phyloP scores from a whole-genome alignment of 805 yeast species.

The Metschnikowia corniflorae region DNA sequence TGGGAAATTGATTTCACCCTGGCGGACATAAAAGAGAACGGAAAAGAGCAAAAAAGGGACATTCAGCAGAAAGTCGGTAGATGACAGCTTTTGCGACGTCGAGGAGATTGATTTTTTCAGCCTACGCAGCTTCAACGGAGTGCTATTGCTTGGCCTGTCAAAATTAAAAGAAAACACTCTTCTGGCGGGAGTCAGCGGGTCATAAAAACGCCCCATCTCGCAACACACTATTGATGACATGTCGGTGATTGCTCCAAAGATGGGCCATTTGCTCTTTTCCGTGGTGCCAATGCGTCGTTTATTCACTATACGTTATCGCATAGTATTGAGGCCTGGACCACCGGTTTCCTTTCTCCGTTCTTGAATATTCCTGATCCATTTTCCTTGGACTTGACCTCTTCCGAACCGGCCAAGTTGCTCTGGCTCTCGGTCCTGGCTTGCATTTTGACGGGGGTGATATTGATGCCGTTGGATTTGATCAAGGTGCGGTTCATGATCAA shows the following conservation, averaged over 20 bases:
- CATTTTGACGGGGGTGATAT: conserved; percentile 63
- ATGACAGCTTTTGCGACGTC: conserved; percentile 15
- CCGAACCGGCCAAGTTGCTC: conserved; percentile 69
- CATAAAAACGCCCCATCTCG: conserved; percentile 44
- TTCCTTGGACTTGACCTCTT: conserved; percentile 73
- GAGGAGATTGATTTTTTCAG: conserved; percentile 39
- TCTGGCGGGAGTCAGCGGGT: background rate
- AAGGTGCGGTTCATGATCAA: conserved; percentile 75
- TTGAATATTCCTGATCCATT: conserved; percentile 85
- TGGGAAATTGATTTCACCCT: conserved; percentile 52
- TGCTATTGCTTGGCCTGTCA: background rate
- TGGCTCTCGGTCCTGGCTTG: conserved; percentile 67
- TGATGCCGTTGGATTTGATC: conserved; percentile 80
- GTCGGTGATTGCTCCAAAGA: conserved; percentile 61
- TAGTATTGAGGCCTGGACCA: conserved; percentile 86
- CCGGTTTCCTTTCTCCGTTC: conserved; percentile 81
- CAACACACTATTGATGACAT: conserved; percentile 63
- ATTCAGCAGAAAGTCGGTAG: background rate
- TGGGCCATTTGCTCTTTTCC: conserved; percentile 67
- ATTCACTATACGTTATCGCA: conserved; percentile 68
- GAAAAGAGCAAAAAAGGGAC: background rate
- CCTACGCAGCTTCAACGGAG: conserved; percentile 4
- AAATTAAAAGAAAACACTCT: background rate
- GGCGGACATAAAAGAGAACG: background rate
- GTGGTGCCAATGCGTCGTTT: conserved; percentile 77